These are phyloP conservation scores for Emmonsiellopsis sp. DNA, from an alignment of 2,329 filamentous ascomycete species.

Conservation along the genomic window DNA sequence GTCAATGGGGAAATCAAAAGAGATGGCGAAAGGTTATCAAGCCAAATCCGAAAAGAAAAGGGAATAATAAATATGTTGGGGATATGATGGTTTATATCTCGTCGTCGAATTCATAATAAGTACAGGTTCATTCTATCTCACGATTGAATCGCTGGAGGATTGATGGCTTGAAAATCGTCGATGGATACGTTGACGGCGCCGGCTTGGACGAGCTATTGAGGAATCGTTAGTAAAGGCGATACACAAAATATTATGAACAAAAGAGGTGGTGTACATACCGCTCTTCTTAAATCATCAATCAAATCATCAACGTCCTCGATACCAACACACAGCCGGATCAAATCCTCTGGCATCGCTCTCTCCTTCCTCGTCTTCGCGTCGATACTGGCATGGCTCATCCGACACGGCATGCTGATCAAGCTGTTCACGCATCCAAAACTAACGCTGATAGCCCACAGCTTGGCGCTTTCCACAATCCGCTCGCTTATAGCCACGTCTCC, in stretches of 20 bases:
- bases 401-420: slow-evolving; percentile 97
- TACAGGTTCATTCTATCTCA: background rate
- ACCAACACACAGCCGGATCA: slow-evolving; percentile 89
- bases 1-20: too few relatives aligned
- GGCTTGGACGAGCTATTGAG: slow-evolving; percentile 71
- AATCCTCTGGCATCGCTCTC: slow-evolving; percentile 89
- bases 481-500: slow-evolving; percentile 76
- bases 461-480: slow-evolving; percentile 85
- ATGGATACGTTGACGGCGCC: slow-evolving; percentile 82
- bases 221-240: slow-evolving; percentile 16
- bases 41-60: background rate
- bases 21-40: background rate
- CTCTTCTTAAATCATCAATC: slow-evolving; percentile 83
- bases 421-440: slow-evolving; percentile 98
- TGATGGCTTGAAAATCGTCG: slow-evolving; percentile 66
- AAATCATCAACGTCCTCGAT: slow-evolving; percentile 90
- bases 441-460: slow-evolving; percentile 90
- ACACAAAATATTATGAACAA: background rate
- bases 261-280: slow-evolving; percentile 48
- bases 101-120: background rate
- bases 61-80: background rate
- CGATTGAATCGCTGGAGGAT: background rate
- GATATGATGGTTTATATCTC: background rate
- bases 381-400: slow-evolving; percentile 98
- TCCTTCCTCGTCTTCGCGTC: slow-evolving; percentile 87